Conservation (phyloP, 345 rosid species). For the Citropsis articulata region DNA sequence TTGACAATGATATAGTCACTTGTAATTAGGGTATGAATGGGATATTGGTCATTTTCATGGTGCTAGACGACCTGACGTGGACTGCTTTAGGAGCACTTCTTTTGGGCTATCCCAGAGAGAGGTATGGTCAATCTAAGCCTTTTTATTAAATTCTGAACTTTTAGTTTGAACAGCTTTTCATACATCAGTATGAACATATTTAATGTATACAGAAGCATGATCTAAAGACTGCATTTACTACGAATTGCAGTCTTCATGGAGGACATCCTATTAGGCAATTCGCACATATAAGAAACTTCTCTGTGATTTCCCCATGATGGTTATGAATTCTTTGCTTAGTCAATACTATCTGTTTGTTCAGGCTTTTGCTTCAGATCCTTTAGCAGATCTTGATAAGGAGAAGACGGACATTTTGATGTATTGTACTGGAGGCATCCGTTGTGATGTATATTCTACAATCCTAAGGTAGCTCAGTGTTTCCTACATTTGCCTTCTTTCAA, state of each 20-base stretch:
- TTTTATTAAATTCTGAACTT: not conserved
- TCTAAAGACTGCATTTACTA: not conserved
- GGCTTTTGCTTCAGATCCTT: slow-evolving; percentile 66
- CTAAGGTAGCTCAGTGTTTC: slow-evolving; percentile 52
- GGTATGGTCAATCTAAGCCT: slow-evolving; percentile 35
- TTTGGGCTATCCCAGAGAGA: slow-evolving; percentile 57
- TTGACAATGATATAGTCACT: slow-evolving; percentile 17
- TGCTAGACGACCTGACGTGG: slow-evolving; percentile 81
- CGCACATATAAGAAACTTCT: not conserved
- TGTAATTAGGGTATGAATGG: slow-evolving; percentile 86
- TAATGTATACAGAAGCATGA: too few species aligned
- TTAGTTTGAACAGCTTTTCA: not conserved
- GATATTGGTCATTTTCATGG: slow-evolving; percentile 90
- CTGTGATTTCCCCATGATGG: not conserved
- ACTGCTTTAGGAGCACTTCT: slow-evolving; percentile 85
- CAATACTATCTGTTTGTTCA: slow-evolving; percentile 20
- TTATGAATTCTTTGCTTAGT: slow-evolving; percentile 9
- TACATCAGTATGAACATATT: too few species aligned
- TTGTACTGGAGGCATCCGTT: slow-evolving; percentile 96
- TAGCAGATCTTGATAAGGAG: slow-evolving; percentile 65
- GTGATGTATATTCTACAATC: slow-evolving; percentile 88
- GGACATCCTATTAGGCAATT: not conserved
- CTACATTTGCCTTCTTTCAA: not conserved
- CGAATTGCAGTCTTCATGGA: not conserved
- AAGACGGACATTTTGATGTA: slow-evolving; percentile 80